Evolutionary conservation across 352 stramenopile genomes (phyloP), one percentile per base, ranked within the genome.

Genomic region (Globisporangium spiculum): DNA sequence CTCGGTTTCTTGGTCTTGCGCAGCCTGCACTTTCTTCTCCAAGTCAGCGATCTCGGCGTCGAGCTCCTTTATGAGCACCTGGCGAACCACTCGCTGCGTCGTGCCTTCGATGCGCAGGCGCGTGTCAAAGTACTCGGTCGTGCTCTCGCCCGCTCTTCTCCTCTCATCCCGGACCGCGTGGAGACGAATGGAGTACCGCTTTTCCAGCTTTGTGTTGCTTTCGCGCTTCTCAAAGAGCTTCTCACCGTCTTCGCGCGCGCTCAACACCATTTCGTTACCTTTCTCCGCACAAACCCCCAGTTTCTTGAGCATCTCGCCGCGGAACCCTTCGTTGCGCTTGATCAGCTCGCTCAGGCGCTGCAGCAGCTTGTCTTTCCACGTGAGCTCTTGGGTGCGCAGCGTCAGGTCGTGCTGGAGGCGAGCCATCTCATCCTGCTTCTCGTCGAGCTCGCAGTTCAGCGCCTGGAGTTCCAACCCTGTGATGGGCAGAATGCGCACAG

Each of bases 291-390:
- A 83, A 0, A 60, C 8, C 2, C 32, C 18, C 0, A 92, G 72
- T 57, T 82, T 89, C 5, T 4, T 20, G 0, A 88, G 58, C 55
- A 81, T 69, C 60, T 90, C 83, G 1, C 60, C 44, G 1, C 79
- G 76, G 63, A 92, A 91, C 1, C 70, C 75, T 65, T 88, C 83
- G 41, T 92, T 92, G 18, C 84, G 79, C 69, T 92, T 86, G 68
- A 91, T 86, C 6, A 89, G 65, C 20, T 89, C 77, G 41, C 81
- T 88, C 22, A 92, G 34, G 9, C 80, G 84, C 62, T 92, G 84
- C 14, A 92, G 69, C 34, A 90, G 64, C 48, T 83, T 78, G 58
- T 92, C 84, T 46, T 86, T 90, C 83, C 82, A 91, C 0, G 63
- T 65, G 22, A 92, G 66, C 48, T 87, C 73, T 22, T 89, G 75